A percentile compares a stretch with the other conserved stretches of the same genome.
phyloP scores from a whole-genome alignment of 2,329 filamentous ascomycete genomes.

The Thermomyces lanuginosus region DNA sequence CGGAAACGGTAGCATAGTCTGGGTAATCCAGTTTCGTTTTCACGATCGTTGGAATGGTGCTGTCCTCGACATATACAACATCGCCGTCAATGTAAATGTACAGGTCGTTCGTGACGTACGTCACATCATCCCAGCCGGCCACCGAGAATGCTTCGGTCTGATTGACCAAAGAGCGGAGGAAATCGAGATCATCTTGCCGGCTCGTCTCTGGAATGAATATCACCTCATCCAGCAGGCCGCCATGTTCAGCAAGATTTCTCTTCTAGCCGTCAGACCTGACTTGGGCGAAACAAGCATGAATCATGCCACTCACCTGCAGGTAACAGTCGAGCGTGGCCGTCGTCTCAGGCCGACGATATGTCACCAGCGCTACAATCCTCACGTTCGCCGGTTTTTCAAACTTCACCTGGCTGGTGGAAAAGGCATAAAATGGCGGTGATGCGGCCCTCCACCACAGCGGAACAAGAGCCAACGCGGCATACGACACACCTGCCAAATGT shows the following conservation, averaged over 20 bases:
- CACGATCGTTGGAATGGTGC: slow-evolving; percentile 37
- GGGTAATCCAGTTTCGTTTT: slow-evolving; percentile 37
- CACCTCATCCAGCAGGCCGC: slow-evolving; percentile 28
- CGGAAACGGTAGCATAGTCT: slow-evolving; percentile 36
- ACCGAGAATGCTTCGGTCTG: slow-evolving; percentile 15
- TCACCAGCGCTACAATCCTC: slow-evolving; percentile 25
- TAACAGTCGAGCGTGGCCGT: slow-evolving; percentile 29
- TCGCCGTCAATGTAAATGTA: slow-evolving; percentile 32
- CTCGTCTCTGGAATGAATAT: slow-evolving; percentile 27
- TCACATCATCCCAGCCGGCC: slow-evolving; percentile 6
- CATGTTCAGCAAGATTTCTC: slow-evolving; percentile 24
- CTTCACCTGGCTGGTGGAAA: slow-evolving; percentile 11
- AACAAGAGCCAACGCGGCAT: too few species aligned
- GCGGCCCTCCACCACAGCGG: too few species aligned
- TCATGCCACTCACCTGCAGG: slow-evolving; percentile 15
- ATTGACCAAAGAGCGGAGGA: slow-evolving; percentile 18
- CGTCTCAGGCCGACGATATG: slow-evolving; percentile 18
- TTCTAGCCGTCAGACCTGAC: too few species aligned
- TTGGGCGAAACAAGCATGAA: not conserved
- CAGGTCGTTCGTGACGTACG: slow-evolving; percentile 14
- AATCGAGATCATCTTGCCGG: slow-evolving; percentile 19
- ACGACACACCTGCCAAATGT: too few species aligned
- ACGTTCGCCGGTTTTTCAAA: slow-evolving; percentile 20
- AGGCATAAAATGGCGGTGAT: slow-evolving; percentile 17
- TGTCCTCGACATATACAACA: slow-evolving; percentile 27